Evolutionary conservation across 495 filamentous ascomycete species (phyloP), one percentile per base, ranked within the genome.

Genomic region (Penicillium cosmopolitanum): DNA sequence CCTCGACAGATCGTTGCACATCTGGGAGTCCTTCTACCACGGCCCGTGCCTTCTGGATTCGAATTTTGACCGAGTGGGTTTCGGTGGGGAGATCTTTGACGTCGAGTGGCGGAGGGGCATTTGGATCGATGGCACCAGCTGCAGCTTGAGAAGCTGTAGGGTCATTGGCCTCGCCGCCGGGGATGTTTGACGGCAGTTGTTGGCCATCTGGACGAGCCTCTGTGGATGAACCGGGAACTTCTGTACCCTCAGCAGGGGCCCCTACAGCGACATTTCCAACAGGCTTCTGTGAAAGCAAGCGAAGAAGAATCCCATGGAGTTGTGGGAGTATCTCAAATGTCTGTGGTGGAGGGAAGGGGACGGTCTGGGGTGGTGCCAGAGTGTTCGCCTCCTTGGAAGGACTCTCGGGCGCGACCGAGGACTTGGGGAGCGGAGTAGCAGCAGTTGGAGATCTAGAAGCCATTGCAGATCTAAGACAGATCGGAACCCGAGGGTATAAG

Each of bases 271-370:
- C 63, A 59, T 59, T 58, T 36, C 65, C 51, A 4, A 61, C 40
- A 2, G 51, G 53, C 18, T 71, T 63, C 3, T 63, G 68, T 21
- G 79, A 73, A 56, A 89, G 84, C 35, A 97, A 84, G 42, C 88
- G 89, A 56, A 86, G 78, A 47, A 97, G 83, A 63, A 96, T 84
- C 11, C 85, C 81, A 69, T 90, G 85, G 50, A 97, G 82, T 50
- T 91, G 84, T 52, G 95, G 92, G 50, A 97, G 81, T 60, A 91
- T 86, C 80, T 97, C 93, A 73, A 96, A 88, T 18, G 86, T 86
- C 58, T 82, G 75, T 5, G 84, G 82, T 50, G 81, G 63, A 56
- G 82, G 85, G 52, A 86, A 78, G 6, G 73, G 64, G 16, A 75
- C 70, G 28, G 77, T 84, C 79, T 55, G 84, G 71, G 69, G 85